Evolutionary conservation across 2,329 filamentous ascomycete genomes (phyloP).

Genomic region (Cladosporium sp.): DNA sequence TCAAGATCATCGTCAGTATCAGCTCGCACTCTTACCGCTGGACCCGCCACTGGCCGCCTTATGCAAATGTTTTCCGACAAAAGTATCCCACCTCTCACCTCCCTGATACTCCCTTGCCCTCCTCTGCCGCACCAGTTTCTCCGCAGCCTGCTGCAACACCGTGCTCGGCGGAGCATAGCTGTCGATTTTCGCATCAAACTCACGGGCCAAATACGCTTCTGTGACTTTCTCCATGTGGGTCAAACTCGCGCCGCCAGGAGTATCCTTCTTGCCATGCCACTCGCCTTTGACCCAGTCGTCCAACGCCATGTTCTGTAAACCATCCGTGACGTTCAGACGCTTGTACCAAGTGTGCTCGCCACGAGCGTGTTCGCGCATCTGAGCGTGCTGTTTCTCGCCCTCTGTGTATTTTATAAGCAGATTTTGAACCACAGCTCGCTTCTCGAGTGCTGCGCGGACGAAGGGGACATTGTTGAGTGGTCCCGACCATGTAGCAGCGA

Average conservation of each 20-base stretch:
- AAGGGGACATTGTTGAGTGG: slow-evolving; percentile 39
- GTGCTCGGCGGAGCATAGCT: slow-evolving; percentile 43
- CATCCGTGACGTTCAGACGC: slow-evolving; percentile 44
- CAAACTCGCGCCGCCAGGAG: slow-evolving; percentile 32
- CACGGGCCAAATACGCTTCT: slow-evolving; percentile 36
- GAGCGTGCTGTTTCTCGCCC: slow-evolving; percentile 45
- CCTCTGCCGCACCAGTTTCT: slow-evolving; percentile 45
- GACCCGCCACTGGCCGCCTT: neutral
- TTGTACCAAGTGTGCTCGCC: slow-evolving; percentile 51
- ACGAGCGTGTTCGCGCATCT: slow-evolving; percentile 43
- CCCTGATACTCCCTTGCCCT: slow-evolving; percentile 37
- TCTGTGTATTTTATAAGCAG: slow-evolving; percentile 51
- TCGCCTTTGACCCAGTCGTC: slow-evolving; percentile 44
- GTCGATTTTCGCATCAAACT: slow-evolving; percentile 34
- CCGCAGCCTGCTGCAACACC: slow-evolving; percentile 44
- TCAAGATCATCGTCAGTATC: neutral
- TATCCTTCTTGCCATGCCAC: slow-evolving; percentile 33
- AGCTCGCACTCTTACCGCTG: neutral
- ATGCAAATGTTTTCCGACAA: slow-evolving; percentile 22
- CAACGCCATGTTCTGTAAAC: slow-evolving; percentile 43
- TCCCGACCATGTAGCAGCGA: slow-evolving; percentile 43
- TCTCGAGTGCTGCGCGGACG: slow-evolving; percentile 44
- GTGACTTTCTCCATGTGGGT: slow-evolving; percentile 43
- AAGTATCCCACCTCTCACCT: slow-evolving; percentile 30
- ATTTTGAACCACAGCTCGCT: slow-evolving; percentile 47